These are phyloP conservation scores for Xylaria sp. DNA, from an alignment of 2,329 filamentous ascomycete genomes.

Conservation along the genomic window DNA sequence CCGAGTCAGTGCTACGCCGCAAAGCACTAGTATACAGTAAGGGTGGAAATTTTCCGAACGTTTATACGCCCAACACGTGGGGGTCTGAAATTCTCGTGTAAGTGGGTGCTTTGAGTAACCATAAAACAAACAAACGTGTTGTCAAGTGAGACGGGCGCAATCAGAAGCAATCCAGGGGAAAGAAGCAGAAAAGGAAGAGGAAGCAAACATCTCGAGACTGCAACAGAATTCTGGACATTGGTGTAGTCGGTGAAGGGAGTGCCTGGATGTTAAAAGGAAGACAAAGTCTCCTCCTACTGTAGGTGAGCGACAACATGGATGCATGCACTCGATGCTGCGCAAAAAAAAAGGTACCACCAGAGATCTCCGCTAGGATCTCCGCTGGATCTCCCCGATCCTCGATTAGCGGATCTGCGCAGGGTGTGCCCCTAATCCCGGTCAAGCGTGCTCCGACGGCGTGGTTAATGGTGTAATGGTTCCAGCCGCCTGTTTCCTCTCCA, in stretches of 20 bases:
- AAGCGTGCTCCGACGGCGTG: not conserved
- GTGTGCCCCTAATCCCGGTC: constrained; percentile 11
- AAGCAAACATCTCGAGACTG: not conserved
- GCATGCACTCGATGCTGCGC: constrained; percentile 1
- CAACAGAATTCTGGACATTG: too few species aligned
- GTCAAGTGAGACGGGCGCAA: not conserved
- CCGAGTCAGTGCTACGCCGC: not conserved
- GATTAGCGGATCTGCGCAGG: constrained; percentile 14
- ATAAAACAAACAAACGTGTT: not conserved
- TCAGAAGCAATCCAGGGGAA: not conserved
- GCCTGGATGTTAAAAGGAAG: not conserved
- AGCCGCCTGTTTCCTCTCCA: constrained; percentile 1
- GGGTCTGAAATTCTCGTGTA: constrained; percentile 2
- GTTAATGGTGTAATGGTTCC: not conserved
- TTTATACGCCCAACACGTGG: not conserved
- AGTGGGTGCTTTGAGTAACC: not conserved
- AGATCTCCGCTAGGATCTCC: constrained; percentile 13
- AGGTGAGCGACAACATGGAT: not conserved
- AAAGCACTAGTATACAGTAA: not conserved
- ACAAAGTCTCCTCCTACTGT: not conserved
- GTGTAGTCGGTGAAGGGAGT: not conserved
- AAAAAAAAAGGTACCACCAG: not conserved
- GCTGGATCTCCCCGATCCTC: too few species aligned
- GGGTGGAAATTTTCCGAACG: not conserved
- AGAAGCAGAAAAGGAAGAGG: not conserved